Evolutionary conservation across 352 stramenopile species (phyloP), one percentile per base, ranked within the genome.

Genomic region (Pythium phragmiticola): DNA sequence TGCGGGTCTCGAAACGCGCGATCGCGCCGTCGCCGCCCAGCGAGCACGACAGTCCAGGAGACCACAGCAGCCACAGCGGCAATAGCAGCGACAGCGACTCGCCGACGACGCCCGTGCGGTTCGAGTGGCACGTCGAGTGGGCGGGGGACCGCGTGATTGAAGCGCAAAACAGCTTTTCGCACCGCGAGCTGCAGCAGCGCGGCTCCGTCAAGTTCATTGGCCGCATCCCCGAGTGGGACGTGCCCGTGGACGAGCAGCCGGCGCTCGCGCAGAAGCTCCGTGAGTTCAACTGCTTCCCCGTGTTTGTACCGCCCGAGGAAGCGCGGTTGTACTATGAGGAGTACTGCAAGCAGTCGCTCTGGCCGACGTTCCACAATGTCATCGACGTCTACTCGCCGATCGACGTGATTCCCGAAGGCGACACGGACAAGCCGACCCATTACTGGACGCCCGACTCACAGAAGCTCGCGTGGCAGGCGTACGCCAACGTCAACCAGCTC

Each of bases 311-410:
- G 4, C 30, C 63, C 1, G 72, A 86, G 5, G 81, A 89, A 47
- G 82, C 80, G 9, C 82, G 82, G 55, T 60, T 89, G 5, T 89
- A 87, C 63, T 93, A 90, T 50, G 92, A 98, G 75, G 88, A 91
- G 49, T 99, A 98, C 75, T 99, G 96, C 80, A 99, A 99, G 75
- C 89, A 96, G 60, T 89, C 98, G 9, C 85, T 99, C 13, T 99
- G 96, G 96, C 95, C 96, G 7, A 90, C 97, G 34, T 95, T 99
- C 68, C 96, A 99, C 77, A 98, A 99, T 73, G 90, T 98, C 8
- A 84, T 98, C 26, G 96, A 98, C 60, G 75, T 91, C 12, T 93
- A 93, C 70, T 88, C 74, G 52, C 77, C 84, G 8, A 74, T 89
- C n/a, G 80, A 92, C 34, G 80, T 90, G 11, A 69, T 90, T 5